Percentiles rank a stretch among this genome's conserved stretches.
phyloP scores from a whole-genome alignment of 1,139 yeast species.

The Taiozyma sp. region DNA sequence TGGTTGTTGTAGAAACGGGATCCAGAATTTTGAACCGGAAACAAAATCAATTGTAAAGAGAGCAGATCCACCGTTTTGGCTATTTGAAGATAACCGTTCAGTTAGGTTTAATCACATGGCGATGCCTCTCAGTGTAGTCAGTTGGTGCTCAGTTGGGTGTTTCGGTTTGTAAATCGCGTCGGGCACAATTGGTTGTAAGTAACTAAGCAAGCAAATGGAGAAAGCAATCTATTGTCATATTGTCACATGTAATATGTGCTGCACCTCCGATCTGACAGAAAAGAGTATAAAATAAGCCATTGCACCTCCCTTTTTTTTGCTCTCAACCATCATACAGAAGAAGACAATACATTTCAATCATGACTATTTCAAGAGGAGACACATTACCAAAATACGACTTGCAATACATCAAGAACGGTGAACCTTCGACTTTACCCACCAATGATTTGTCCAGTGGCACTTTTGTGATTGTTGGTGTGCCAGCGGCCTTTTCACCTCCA shows the following conservation, averaged over 20 bases:
- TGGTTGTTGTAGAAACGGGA: no score
- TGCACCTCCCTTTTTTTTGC: not conserved
- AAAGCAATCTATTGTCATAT: no score
- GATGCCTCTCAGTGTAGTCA: no score
- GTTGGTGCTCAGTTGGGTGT: no score
- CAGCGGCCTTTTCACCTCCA: conserved; percentile 92
- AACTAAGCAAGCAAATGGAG: not conserved
- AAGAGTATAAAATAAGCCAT: not conserved
- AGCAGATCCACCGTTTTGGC: no score
- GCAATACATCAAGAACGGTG: conserved; percentile 12
- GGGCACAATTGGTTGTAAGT: no score
- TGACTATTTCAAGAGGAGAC: not conserved
- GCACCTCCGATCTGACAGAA: not conserved
- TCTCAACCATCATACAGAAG: not conserved
- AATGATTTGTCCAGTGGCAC: conserved; percentile 8
- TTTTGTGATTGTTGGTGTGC: conserved; percentile 64
- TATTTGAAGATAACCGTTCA: no score
- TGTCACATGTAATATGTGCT: no score
- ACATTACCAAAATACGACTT: conserved; percentile 28
- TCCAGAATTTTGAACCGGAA: no score
- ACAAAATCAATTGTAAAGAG: no score
- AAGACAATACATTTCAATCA: not conserved
- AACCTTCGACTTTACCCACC: conserved; percentile 23
- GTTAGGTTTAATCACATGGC: no score
- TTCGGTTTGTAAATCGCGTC: no score